Base-by-base conservation (phyloP, 208 protist genomes). In the Crithidia thermophila region DNA sequence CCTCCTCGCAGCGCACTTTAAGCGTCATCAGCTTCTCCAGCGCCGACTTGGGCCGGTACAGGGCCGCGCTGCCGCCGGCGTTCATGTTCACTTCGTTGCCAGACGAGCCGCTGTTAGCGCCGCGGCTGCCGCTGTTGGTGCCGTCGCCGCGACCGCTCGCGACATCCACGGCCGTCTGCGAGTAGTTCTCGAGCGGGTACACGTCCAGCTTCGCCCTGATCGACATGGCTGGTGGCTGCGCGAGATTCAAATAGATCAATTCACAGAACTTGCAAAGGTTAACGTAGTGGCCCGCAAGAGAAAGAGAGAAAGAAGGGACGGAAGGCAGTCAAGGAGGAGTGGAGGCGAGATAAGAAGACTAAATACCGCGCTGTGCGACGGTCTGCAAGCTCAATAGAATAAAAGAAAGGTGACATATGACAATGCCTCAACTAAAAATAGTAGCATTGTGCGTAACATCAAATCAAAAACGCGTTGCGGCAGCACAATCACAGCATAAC, bases 21-120 rank as follows among this genome's bases (percentile, higher is more conserved):
- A 97, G 85, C 36, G 81, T 86, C 27, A 86, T 67, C 27, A 98
- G 61, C 61, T 96, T 94, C 57, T 96, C 87, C 13, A 88, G 50
- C 13, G 93, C 77, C 21, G 83, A 87, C 27, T 84, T 78, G 34
- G 85, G 77, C 37, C 87, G 90, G 13, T 63, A 30, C 18, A 67
- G 45, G 18, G 45, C 56, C 14, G 37, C 40, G 34, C 30, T 40
- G 40, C 63, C 31, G 31, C 23, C 51, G 30, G 30, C 28, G 30
- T 40, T 42, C 7, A 65, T 53, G 51, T 70, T 75, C 31, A 67
- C 59, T 11, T 70, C 53, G 56, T 66, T 60, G 31, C 51, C 64
- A 23, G 52, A 37, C 40, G 42, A 74, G 28, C 65, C 34, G 63
- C 75, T 45, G 61, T 60, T n/a, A n/a, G n/a, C n/a, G n/a, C n/a